Evolutionary conservation across 352 stramenopile species (phyloP), one percentile per base, ranked within the genome.

Genomic region (Pythium aristosporum): DNA sequence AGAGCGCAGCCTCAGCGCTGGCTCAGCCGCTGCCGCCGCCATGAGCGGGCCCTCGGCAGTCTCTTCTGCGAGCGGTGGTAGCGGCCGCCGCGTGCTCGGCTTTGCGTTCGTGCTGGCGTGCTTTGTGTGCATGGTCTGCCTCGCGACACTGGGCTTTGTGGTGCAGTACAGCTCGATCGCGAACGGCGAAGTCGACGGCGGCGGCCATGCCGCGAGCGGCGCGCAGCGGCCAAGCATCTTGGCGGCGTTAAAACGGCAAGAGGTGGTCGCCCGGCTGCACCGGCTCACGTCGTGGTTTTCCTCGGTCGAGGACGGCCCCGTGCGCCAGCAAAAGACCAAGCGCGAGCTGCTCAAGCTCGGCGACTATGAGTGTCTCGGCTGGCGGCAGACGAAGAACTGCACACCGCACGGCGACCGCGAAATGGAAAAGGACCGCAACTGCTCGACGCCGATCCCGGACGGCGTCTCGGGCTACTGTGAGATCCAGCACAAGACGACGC

Each of bases 71-170:
- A 8, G 7, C 12, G 4, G 10, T 28, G 18, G 23, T 25, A 23
- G 42, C 28, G 25, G 34, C 23, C 44, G 28, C 39, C 44, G 47
- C 18, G 44, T 65, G 49, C 39, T 65, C 12, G 37, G 47, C 36
- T 20, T 59, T n/a, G 30, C 85, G 18, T 86, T 88, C 34, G 67
- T 80, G 41, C 77, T 85, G 39, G 68, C 73, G 39, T 72, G 77
- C 47, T 59, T 73, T 25, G 59, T 73, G 39, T 85, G 74, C 57
- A 71, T 88, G 57, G 62, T 77, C 34, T 88, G 79, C 51, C 75
- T 88, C 20, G 68, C 74, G 59, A 79, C 68, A 32, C 59, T 88
- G 13, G 74, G 73, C 20, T 64, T 62, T 12, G 74, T 87, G 66
- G 76, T 87, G 42, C 74, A 84, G 68, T 66, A 77, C 39, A 69